phyloP scores from a whole-genome alignment of 768 basidiomycete genomes.

The Galerina sulciceps region DNA sequence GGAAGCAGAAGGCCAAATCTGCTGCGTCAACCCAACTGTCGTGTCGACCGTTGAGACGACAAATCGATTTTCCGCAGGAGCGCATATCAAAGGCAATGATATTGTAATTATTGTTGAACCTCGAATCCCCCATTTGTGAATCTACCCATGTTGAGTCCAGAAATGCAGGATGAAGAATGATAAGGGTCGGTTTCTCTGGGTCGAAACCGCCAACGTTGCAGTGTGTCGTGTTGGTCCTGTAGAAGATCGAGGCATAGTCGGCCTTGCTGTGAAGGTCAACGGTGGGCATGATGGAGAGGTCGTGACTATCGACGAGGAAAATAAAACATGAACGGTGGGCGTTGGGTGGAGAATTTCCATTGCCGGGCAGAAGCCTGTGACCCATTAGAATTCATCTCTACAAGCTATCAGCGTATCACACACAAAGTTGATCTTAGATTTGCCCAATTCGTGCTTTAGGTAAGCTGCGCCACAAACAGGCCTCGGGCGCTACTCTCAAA shows the following conservation, averaged over 20 bases:
- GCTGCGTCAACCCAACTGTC: conserved; percentile 84
- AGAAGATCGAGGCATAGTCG: conserved; percentile 76
- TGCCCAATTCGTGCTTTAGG: too few relatives aligned
- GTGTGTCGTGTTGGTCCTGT: conserved; percentile 64
- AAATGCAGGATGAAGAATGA: conserved; percentile 70
- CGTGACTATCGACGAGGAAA: conserved; percentile 16
- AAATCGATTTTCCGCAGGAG: conserved; percentile 59
- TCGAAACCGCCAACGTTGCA: conserved; percentile 71
- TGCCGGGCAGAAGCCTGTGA: background rate
- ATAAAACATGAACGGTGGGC: conserved; percentile 17
- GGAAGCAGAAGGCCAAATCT: conserved; percentile 69
- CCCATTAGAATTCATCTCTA: too few relatives aligned
- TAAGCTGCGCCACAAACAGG: too few relatives aligned
- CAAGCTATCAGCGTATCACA: too few relatives aligned
- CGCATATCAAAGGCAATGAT: conserved; percentile 79
- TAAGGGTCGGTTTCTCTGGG: conserved; percentile 64
- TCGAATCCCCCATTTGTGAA: conserved; percentile 68
- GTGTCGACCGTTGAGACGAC: conserved; percentile 56
- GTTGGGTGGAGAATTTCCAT: conserved; percentile 4
- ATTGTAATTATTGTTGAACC: conserved; percentile 63
- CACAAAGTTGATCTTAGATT: too few relatives aligned
- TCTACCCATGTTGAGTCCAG: conserved; percentile 73
- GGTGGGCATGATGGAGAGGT: conserved; percentile 56
- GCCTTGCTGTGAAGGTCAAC: conserved; percentile 64
- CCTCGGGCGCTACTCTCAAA: background rate